These are phyloP conservation scores for Mycocentrospora acerina DNA, from an alignment of 2,329 filamentous ascomycete genomes.

Conservation along the genomic window DNA sequence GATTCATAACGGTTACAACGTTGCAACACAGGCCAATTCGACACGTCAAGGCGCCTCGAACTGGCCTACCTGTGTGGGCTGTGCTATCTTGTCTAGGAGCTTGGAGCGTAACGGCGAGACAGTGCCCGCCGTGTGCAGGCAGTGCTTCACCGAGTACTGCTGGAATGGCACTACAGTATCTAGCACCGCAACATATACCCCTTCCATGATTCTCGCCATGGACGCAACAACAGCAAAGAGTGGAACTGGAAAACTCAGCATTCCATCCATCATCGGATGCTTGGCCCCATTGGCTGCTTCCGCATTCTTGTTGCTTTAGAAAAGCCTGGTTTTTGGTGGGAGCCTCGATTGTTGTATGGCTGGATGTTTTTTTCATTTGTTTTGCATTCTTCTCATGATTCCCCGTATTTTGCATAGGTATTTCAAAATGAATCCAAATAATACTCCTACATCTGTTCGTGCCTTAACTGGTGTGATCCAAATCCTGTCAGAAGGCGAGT, in stretches of 20 bases:
- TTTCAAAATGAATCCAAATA: neutral
- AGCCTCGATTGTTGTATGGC: neutral
- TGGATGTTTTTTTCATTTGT: constrained; percentile 10
- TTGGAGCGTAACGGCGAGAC: constrained; percentile 68
- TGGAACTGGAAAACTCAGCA: constrained; percentile 11
- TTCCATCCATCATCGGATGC: too few species aligned
- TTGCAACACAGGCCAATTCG: constrained; percentile 79
- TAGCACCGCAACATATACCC: constrained; percentile 29
- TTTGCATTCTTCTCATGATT: constrained; percentile 6
- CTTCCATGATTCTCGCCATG: constrained; percentile 20
- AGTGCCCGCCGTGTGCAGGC: constrained; percentile 69
- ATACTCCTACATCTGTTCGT: too few species aligned
- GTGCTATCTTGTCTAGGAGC: constrained; percentile 78
- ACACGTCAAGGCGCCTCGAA: constrained; percentile 62
- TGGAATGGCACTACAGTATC: constrained; percentile 76
- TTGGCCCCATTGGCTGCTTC: too few species aligned
- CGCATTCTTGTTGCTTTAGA: too few species aligned
- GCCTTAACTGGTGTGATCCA: too few species aligned
- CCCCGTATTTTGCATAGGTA: constrained; percentile 7
- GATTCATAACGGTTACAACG: constrained; percentile 83
- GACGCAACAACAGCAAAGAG: constrained; percentile 17
- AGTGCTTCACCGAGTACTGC: constrained; percentile 83
- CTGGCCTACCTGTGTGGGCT: constrained; percentile 85
- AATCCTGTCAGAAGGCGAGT: too few species aligned
- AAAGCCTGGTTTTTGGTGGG: too few species aligned